Percentiles rank a stretch among this genome's conserved stretches.
These are phyloP conservation scores for Coemansia sp. DNA, from an alignment of 192 early-diverging fungal species.

Conservation along the genomic window DNA sequence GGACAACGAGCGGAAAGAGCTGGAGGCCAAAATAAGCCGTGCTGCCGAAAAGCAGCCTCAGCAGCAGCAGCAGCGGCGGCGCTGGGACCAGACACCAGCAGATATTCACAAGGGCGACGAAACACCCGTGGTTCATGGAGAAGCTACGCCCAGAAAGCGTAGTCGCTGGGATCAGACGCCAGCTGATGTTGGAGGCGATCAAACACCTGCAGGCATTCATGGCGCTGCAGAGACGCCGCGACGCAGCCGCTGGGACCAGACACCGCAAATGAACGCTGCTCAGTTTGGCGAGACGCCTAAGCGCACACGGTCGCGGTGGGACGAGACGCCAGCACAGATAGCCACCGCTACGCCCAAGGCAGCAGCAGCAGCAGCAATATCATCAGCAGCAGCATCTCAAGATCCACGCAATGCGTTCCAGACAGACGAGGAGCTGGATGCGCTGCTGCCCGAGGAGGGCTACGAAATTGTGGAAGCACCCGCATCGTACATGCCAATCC, in stretches of 20 bases:
- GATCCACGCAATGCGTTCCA: conserved; percentile 84
- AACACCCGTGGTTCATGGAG: conserved; percentile 59
- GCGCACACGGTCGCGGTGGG: conserved; percentile 89
- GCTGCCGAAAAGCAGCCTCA: conserved; percentile 47
- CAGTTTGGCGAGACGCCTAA: conserved; percentile 54
- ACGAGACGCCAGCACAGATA: conserved; percentile 79
- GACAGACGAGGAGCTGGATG: conserved; percentile 93
- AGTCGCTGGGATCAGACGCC: conserved; percentile 70
- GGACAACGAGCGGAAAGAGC: conserved; percentile 74
- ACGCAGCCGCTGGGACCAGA: conserved; percentile 68
- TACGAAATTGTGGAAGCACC: conserved; percentile 93
- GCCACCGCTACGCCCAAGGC: conserved; percentile 15
- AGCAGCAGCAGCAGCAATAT: conserved; percentile 26
- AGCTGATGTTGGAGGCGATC: conserved; percentile 42
- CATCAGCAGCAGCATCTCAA: conserved; percentile 54
- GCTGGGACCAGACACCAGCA: conserved; percentile 66
- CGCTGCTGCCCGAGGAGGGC: conserved; percentile 85
- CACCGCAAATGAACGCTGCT: conserved; percentile 30
- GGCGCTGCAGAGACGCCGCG: conserved; percentile 36
- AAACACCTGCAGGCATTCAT: conserved; percentile 6
- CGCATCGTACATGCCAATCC: conserved; percentile 83
- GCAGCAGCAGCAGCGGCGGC: conserved; percentile 69
- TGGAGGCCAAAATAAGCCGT: conserved; percentile 70
- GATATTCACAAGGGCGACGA: conserved; percentile 40
- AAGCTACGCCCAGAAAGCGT: conserved; percentile 44